phyloP scores from a whole-genome alignment of 2,329 filamentous ascomycete species.

The Hirsutella thompsonii region DNA sequence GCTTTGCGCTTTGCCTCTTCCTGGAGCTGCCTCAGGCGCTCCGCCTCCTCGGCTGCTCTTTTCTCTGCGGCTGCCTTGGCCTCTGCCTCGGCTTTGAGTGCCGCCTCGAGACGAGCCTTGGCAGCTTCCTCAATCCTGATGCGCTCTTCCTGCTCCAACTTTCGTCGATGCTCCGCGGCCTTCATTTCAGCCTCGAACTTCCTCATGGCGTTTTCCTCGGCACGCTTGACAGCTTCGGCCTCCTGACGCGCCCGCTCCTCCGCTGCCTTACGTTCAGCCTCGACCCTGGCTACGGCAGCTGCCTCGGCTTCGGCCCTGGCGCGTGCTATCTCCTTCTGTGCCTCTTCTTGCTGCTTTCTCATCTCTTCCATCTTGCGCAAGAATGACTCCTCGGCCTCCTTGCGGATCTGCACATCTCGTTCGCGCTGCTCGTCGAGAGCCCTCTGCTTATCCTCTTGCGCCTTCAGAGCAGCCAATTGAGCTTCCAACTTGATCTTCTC shows the following conservation, averaged over 20 bases:
- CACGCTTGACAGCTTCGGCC: conserved; percentile 20
- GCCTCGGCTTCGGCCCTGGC: conserved; percentile 32
- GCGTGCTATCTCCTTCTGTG: conserved; percentile 32
- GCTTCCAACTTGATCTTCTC: conserved; percentile 50
- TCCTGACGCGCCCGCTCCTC: conserved; percentile 28
- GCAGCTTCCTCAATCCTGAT: conserved; percentile 35
- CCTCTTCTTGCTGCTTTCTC: conserved; percentile 29
- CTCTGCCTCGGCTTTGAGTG: conserved; percentile 26
- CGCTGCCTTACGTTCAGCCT: conserved; percentile 28
- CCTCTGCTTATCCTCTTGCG: conserved; percentile 30
- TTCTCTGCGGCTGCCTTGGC: conserved; percentile 28
- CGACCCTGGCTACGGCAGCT: conserved; percentile 29
- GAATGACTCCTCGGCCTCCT: conserved; percentile 32
- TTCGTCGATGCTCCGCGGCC: conserved; percentile 29
- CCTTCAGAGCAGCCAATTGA: conserved; percentile 39
- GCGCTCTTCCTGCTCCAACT: conserved; percentile 24
- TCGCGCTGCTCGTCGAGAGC: conserved; percentile 30
- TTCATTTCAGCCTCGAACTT: conserved; percentile 26
- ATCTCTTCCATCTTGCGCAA: conserved; percentile 26
- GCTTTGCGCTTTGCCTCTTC: conserved; percentile 24
- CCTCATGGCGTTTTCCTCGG: conserved; percentile 22
- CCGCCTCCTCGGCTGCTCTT: conserved; percentile 29
- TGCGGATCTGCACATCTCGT: conserved; percentile 29
- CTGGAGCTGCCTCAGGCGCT: conserved; percentile 22
- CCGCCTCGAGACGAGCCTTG: conserved; percentile 25